Evolutionary conservation across 352 stramenopile genomes (phyloP).

Genomic region (Phytophthora sansomeana): DNA sequence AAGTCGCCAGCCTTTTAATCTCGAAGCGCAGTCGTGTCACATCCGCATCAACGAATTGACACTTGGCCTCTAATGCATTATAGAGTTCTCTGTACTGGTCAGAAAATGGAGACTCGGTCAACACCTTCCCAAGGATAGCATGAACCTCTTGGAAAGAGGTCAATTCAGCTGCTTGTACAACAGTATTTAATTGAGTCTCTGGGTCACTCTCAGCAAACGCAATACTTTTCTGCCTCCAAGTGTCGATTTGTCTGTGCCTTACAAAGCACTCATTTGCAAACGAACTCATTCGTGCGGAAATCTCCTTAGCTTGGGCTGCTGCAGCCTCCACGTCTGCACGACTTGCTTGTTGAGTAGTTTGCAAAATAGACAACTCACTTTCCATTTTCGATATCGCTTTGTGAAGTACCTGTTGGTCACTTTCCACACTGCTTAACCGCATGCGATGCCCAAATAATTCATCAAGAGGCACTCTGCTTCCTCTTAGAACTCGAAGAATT

Average conservation of each 20-base stretch:
- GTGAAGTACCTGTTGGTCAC: slow-evolving; percentile 36
- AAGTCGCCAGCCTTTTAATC: slow-evolving; percentile 36
- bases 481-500: slow-evolving; percentile 29
- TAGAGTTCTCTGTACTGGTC: slow-evolving; percentile 31
- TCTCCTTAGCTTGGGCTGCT: slow-evolving; percentile 9
- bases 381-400: slow-evolving; percentile 15
- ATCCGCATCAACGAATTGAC: slow-evolving; percentile 40
- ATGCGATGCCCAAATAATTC: slow-evolving; percentile 31
- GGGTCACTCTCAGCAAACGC: slow-evolving; percentile 29
- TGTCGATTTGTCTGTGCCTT: slow-evolving; percentile 59
- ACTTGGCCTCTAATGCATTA: slow-evolving; percentile 37
- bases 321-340: slow-evolving; percentile 10
- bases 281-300: slow-evolving; percentile 28
- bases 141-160: slow-evolving; percentile 39
- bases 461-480: slow-evolving; percentile 25
- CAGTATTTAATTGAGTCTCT: slow-evolving; percentile 12
- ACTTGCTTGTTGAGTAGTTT: slow-evolving; percentile 16
- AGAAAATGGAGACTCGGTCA: slow-evolving; percentile 18
- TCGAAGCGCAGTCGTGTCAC: slow-evolving; percentile 36
- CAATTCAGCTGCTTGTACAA: slow-evolving; percentile 17
- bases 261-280: slow-evolving; percentile 61
- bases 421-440: slow-evolving; percentile 30
- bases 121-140: slow-evolving; percentile 17
- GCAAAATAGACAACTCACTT: slow-evolving; percentile 14
- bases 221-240: slow-evolving; percentile 43